Base-by-base conservation (phyloP, 305 asterid species). In the Rubia peregrina region DNA sequence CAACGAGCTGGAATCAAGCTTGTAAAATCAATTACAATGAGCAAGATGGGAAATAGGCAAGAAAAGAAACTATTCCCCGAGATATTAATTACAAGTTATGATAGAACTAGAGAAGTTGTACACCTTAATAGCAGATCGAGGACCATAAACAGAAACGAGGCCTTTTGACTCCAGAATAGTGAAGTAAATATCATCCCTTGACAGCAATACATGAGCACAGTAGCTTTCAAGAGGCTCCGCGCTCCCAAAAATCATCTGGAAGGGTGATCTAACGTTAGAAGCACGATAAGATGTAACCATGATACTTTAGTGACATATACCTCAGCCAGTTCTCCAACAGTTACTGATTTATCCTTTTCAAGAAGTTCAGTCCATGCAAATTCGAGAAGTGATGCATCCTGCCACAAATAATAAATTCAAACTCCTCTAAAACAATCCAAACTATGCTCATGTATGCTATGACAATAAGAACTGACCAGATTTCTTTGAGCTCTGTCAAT, bases 171-270 rank as follows among this genome's bases (percentile, higher is more conserved):
- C 97, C 80, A 86, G 61, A 74, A 80, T 71, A 26, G 90, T 75
- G 80, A 93, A 93, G 83, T 89, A 89, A 77, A 89, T 33, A 44
- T 88, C 95, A 78, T 93, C 96, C 72, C 80, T 85, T 17, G 98
- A 87, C 72, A 93, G 90, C 80, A 93, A 74, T 59, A 93, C 74
- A 82, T 93, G 87, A 67, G 97, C 87, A 79, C 95, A 89, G 80
- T 90, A 93, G 84, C 95, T 88, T 84, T 89, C 97, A 73, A 90
- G 89, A 75, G 98, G 92, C 76, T 93, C 97, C 68, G 82, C 78
- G 79, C 96, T 81, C 91, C 98, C 98, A 89, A 86, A 93, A 75
- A 93, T 84, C 90, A 93, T 89, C 98, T 93, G 97, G 74, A 77
- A 70, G 78, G 77, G 81, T 70, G 83, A 82, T 75, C 69, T 68